These are phyloP conservation scores for Ichthyophthirius multifiliis DNA, from an alignment of 169 alveolate species.

Conservation along the genomic window DNA sequence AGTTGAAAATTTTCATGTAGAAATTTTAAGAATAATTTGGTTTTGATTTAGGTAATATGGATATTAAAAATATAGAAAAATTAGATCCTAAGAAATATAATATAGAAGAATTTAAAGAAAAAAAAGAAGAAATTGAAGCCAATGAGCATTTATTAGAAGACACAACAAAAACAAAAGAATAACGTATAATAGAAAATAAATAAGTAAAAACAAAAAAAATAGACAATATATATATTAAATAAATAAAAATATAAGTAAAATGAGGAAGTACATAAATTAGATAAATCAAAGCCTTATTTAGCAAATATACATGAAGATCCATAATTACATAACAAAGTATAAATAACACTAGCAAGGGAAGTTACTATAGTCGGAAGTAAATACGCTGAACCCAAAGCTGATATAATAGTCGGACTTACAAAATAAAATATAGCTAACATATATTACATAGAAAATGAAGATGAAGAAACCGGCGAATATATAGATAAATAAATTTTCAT, in stretches of 20 bases:
- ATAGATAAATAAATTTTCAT: not conserved
- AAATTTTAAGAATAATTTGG: slow-evolving; percentile 49
- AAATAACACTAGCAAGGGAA: slow-evolving; percentile 51
- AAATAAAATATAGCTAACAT: not conserved
- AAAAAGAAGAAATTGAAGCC: slow-evolving; percentile 68
- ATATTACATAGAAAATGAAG: not conserved
- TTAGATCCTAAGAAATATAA: not conserved
- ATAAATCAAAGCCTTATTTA: slow-evolving; percentile 65
- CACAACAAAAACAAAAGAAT: not conserved
- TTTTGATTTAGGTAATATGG: slow-evolving; percentile 33
- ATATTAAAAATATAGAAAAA: slow-evolving; percentile 47
- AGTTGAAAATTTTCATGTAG: slow-evolving; percentile 45
- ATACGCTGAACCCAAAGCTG: slow-evolving; percentile 74
- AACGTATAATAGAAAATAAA: slow-evolving; percentile 38
- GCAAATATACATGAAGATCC: slow-evolving; percentile 89
- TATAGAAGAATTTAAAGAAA: slow-evolving; percentile 39
- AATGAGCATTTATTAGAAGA: slow-evolving; percentile 54
- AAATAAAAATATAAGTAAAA: slow-evolving; percentile 59
- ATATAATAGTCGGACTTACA: slow-evolving; percentile 68
- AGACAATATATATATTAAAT: not conserved
- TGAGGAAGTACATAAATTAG: slow-evolving; percentile 45
- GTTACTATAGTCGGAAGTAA: slow-evolving; percentile 78
- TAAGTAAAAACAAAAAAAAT: slow-evolving; percentile 46
- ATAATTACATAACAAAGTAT: slow-evolving; percentile 79
- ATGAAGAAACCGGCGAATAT: slow-evolving; percentile 51